These are phyloP conservation scores for Viscum album DNA, from an alignment of 177 flowering plant species.

Conservation along the genomic window DNA sequence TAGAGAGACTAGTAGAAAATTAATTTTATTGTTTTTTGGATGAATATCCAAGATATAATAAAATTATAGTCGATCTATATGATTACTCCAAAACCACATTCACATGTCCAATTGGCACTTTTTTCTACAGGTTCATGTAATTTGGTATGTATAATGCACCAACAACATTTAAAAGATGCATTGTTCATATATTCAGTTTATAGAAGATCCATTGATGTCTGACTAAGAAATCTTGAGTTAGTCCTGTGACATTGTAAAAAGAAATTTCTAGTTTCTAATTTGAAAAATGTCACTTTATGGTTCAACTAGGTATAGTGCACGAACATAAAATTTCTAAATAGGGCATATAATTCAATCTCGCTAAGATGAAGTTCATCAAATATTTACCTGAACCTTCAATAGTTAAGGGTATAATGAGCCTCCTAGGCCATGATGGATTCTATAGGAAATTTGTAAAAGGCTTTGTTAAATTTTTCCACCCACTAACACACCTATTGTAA, in stretches of 20 bases:
- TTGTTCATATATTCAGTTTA: not conserved
- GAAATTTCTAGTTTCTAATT: not conserved
- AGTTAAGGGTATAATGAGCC: not conserved
- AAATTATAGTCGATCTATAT: not conserved
- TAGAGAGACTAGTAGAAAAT: not conserved
- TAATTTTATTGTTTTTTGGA: not conserved
- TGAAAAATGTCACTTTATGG: not conserved
- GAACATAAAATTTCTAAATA: not conserved
- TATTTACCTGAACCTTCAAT: not conserved
- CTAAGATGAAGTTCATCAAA: not conserved
- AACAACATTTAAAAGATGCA: not conserved
- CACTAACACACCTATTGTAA: no score
- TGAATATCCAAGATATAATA: not conserved
- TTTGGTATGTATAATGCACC: not conserved
- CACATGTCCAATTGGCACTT: not conserved
- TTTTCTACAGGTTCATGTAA: not conserved
- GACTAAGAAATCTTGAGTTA: not conserved
- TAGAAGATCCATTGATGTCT: not conserved
- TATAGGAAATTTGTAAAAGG: no score
- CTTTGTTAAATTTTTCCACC: no score
- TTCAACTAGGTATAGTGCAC: not conserved
- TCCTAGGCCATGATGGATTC: no score
- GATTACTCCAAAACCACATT: not conserved
- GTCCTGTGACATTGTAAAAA: not conserved
- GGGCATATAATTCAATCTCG: not conserved